Base-by-base conservation (phyloP, 495 filamentous ascomycete genomes). In the Aspergillus ellipticus region DNA sequence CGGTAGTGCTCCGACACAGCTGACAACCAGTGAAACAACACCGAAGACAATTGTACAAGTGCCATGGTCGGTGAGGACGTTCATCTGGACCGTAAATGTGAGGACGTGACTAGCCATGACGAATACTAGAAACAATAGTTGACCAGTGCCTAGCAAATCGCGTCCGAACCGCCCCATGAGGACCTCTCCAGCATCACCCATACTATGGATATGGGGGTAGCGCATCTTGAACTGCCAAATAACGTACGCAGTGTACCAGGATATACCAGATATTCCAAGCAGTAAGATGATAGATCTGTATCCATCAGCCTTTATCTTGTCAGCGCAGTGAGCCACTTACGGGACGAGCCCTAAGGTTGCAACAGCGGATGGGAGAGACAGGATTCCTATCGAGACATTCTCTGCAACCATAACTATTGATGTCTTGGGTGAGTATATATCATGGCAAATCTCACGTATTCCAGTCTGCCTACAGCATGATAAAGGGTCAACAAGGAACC, bases 161-260 rank as follows among this genome's bases (percentile, higher is more conserved):
- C 85, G 83, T 0, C 88, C 87, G 33, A 83, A 67, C 6, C 59
- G 67, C 6, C 87, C 88, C 64, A 84, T 74, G 35, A 91, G 76
- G 42, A 94, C 69, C 19, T 82, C 70, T 11, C 85, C 85, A 3
- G 83, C 88, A 63, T 94, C 88, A 19, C 84, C 84, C 67, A 92
- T 85, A 68, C 84, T 83, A 57, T 84, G 74, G 16, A 92, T 81
- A 33, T 86, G 73, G 16, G 67, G 89, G 62, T 85, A 85, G 28
- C 75, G 77, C 49, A 54, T 52, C 49, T 56, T 4, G 87, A 61
- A 65, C 45, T 90, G 86, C 20, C 85, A 88, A 56, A 93, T 81
- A 43, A 89, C 80, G 56, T 85, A 89, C 58, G 86, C 87, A 17
- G 87, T 89, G 70, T 92, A 94, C 45, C 85, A 85, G 41, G 89